A percentile compares a stretch with the other conserved stretches of the same genome.
Conservation (phyloP, 2,329 filamentous ascomycete genomes). For the Colletotrichum sp. region DNA sequence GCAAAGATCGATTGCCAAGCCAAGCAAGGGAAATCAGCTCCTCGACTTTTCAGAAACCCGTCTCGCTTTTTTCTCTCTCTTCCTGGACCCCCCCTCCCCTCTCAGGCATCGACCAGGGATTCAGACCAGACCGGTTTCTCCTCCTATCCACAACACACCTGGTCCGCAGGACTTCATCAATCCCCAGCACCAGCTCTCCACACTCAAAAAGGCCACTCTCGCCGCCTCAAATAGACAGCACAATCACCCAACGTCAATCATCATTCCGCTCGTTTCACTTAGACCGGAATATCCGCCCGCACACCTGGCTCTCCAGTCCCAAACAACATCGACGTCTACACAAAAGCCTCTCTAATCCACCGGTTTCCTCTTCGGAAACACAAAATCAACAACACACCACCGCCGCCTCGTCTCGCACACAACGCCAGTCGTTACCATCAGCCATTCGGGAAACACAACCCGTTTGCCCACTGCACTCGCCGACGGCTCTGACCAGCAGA, state of each 20-base stretch:
- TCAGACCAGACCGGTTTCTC: background rate
- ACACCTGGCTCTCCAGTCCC: background rate
- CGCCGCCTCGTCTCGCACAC: background rate
- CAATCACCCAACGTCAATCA: background rate
- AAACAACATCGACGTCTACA: background rate
- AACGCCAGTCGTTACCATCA: background rate
- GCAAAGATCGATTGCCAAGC: slow-evolving; percentile 14
- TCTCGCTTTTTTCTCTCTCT: background rate
- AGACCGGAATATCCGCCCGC: background rate
- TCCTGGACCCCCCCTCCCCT: background rate
- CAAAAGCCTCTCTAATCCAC: background rate
- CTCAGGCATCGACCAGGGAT: background rate
- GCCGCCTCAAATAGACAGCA: background rate
- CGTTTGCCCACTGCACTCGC: background rate
- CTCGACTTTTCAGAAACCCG: background rate
- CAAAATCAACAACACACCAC: background rate
- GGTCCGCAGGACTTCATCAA: background rate
- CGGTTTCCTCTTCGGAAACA: background rate
- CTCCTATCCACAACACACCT: background rate
- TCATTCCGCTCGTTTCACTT: slow-evolving; percentile 9
- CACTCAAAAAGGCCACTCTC: slow-evolving; percentile 3
- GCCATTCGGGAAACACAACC: background rate
- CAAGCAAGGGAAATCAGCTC: slow-evolving; percentile 21
- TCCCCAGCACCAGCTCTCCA: background rate
- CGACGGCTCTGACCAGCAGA: slow-evolving; percentile 5